These are phyloP conservation scores for Apiotrichum siamense DNA, from an alignment of 1,284 basidiomycete species.

Conservation along the genomic window DNA sequence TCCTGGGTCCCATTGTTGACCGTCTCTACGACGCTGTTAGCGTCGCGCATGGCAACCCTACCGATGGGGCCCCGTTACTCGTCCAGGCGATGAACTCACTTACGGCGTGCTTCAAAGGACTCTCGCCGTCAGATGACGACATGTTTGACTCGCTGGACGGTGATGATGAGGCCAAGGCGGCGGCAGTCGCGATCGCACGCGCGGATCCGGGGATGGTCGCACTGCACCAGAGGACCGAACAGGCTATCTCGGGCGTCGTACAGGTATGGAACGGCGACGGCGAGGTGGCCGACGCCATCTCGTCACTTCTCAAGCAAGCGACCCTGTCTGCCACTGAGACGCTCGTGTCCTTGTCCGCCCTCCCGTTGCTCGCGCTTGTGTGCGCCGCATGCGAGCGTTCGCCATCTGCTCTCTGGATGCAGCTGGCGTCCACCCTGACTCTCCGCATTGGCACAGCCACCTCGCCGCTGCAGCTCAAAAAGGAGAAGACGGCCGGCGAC, in stretches of 20 bases:
- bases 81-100: conserved; percentile 65
- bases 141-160: conserved; percentile 50
- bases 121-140: conserved; percentile 68
- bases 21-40: conserved; percentile 60
- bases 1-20: conserved; percentile 67
- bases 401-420: conserved; percentile 74
- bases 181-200: conserved; percentile 55
- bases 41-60: conserved; percentile 42
- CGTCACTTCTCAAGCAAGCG: conserved; percentile 37
- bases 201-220: conserved; percentile 59
- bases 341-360: conserved; percentile 68
- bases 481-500: conserved; percentile 25
- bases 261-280: conserved; percentile 70
- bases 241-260: conserved; percentile 57
- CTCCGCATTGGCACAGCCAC: conserved; percentile 69
- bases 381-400: conserved; percentile 66
- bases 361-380: conserved; percentile 69
- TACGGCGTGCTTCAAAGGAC: conserved; percentile 72
- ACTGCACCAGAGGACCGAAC: conserved; percentile 60
- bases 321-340: conserved; percentile 50
- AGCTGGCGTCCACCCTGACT: conserved; percentile 67
- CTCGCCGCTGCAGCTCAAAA: conserved; percentile 29
- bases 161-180: conserved; percentile 49
- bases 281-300: conserved; percentile 57
- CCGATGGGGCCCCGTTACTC: conserved; percentile 11